Conservation (phyloP, 2,329 filamentous ascomycete species). For the Ambrosiella xylebori region DNA sequence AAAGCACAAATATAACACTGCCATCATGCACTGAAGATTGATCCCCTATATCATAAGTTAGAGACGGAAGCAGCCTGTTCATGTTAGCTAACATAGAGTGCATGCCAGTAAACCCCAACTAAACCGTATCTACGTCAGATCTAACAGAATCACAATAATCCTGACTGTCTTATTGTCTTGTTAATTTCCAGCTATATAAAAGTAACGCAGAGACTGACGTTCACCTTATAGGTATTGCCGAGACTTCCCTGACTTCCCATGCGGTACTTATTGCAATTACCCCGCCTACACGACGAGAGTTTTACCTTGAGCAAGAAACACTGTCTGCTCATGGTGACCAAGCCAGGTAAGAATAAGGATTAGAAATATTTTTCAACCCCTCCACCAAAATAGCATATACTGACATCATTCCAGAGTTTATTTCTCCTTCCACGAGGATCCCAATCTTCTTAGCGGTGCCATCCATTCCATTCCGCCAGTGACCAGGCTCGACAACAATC, state of each 20-base stretch:
- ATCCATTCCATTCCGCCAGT: slow-evolving; percentile 28
- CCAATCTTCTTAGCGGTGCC: slow-evolving; percentile 29
- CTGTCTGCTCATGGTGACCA: slow-evolving; percentile 42
- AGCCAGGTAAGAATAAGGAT: slow-evolving; percentile 31
- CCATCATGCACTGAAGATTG: too few species aligned
- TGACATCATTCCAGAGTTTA: slow-evolving; percentile 30
- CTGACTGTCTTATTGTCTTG: too few species aligned
- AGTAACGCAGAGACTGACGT: not conserved
- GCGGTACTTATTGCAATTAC: slow-evolving; percentile 34
- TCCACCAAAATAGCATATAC: not conserved
- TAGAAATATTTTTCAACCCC: not conserved
- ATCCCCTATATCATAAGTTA: too few species aligned
- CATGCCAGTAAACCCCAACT: too few species aligned
- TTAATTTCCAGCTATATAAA: too few species aligned
- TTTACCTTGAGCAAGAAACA: slow-evolving; percentile 20
- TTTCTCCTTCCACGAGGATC: slow-evolving; percentile 43
- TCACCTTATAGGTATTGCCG: not conserved
- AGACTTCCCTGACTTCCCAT: not conserved
- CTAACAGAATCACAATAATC: too few species aligned
- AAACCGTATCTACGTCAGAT: too few species aligned
- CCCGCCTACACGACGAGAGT: slow-evolving; percentile 5
- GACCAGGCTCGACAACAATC: slow-evolving; percentile 10
- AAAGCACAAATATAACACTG: too few species aligned
- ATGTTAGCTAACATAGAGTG: too few species aligned
- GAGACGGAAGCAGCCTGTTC: too few species aligned